A percentile compares a stretch with the other conserved stretches of the same genome.
phyloP scores from a whole-genome alignment of 768 basidiomycete species.

The Psilocybe sp. region DNA sequence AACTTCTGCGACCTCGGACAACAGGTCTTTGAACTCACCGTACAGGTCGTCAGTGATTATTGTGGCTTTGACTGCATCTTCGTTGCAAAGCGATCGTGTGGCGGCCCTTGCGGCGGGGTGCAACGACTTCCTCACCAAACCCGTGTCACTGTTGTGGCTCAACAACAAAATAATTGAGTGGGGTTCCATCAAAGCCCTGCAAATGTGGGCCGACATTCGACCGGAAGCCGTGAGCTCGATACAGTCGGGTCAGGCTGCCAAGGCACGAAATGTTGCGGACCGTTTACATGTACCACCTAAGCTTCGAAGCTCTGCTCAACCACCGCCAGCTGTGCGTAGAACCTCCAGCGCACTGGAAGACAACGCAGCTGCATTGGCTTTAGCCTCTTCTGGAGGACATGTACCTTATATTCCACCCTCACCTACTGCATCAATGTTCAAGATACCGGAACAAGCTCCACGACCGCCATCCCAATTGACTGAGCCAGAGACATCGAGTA shows the following conservation, averaged over 20 bases:
- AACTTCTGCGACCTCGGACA: slow-evolving; percentile 28
- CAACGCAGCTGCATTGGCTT: slow-evolving; percentile 20
- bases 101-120: slow-evolving; percentile 97
- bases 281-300: slow-evolving; percentile 39
- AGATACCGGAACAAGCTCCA: no score
- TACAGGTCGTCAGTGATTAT: slow-evolving; percentile 96
- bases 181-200: slow-evolving; percentile 94
- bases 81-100: slow-evolving; percentile 92
- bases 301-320: slow-evolving; percentile 27
- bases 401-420: no score
- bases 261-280: slow-evolving; percentile 44
- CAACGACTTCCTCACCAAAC: slow-evolving; percentile 98
- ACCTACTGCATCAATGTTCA: no score
- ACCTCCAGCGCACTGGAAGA: slow-evolving; percentile 20
- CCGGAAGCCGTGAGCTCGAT: slow-evolving; percentile 48
- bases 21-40: slow-evolving; percentile 54
- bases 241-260: slow-evolving; percentile 35
- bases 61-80: slow-evolving; percentile 97
- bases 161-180: slow-evolving; percentile 99
- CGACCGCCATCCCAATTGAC: no score
- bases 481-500: no score
- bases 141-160: slow-evolving; percentile 91
- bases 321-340: slow-evolving; percentile 20
- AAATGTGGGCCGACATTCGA: slow-evolving; percentile 87
- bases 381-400: no score